Evolutionary conservation across 306 rosid species (phyloP).

Genomic region (Fagus crenata): DNA sequence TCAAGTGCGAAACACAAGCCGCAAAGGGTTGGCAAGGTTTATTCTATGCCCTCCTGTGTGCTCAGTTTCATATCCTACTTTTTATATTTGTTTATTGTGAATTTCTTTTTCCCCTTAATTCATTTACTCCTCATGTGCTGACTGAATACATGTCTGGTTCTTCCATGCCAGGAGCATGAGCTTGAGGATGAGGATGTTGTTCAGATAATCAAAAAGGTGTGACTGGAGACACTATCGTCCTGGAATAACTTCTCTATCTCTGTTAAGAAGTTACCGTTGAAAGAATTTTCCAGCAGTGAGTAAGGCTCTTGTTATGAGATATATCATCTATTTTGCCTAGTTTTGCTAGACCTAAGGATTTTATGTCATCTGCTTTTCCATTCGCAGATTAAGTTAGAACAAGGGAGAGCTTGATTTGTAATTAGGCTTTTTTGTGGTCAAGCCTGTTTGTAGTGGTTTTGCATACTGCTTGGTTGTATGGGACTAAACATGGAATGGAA

Average conservation of each 20-base stretch:
- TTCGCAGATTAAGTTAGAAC: conserved; percentile 21
- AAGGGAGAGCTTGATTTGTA: conserved; percentile 37
- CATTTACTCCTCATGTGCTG: conserved; percentile 10
- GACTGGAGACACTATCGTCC: conserved; percentile 9
- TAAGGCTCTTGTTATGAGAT: conserved; percentile 9
- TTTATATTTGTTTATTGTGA: not conserved
- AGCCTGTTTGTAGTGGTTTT: not conserved
- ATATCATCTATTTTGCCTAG: not conserved
- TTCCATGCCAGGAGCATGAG: conserved; percentile 70
- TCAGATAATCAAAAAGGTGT: conserved; percentile 92
- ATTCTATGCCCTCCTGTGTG: conserved; percentile 21
- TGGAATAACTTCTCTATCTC: not conserved
- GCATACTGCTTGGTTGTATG: not conserved
- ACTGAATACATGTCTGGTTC: conserved; percentile 1
- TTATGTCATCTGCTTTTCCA: not conserved
- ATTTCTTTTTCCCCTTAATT: not conserved
- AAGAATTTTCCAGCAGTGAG: conserved; percentile 18
- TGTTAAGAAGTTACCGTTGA: conserved; percentile 14
- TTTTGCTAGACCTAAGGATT: not conserved
- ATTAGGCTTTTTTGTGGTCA: conserved; percentile 27
- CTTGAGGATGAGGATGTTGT: conserved; percentile 98
- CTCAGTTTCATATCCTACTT: not conserved
- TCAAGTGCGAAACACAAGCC: conserved; percentile 97
- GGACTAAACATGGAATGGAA: not conserved
- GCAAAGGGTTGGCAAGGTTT: conserved; percentile 95